Base-by-base conservation (phyloP, 108 stramenopile genomes). In the Epipyxis sp. region DNA sequence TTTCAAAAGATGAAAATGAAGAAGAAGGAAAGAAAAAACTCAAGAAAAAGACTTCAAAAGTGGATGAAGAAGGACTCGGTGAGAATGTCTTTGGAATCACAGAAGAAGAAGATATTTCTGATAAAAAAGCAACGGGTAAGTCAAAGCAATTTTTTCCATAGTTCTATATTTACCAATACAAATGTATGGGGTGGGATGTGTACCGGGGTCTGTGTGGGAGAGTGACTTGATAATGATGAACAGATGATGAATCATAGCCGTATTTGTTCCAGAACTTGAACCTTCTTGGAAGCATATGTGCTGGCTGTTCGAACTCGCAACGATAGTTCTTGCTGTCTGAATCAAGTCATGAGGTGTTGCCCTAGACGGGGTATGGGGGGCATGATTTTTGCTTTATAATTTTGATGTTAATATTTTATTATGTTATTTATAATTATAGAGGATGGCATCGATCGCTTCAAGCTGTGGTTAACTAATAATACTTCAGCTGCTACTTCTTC, bases 1-100 rank as follows among this genome's bases (percentile, higher is more conserved):
- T 77, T 42, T 57, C 71, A 16, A 82, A 83, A 65, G 81, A 84
- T 32, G 80, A 84, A 0, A 77, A 87, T 44, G 85, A 88, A 80
- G 71, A 78, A 0, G 78, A 84, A 74, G 85, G 85, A 69, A 76
- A 86, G 43, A 84, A 86, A 77, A 87, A 86, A 44, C 3, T 3
- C 46, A 83, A 87, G 44, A 82, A 82, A 44, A 80, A 80, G n/a
- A 0, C 37, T 20, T 50, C 46, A 1, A 41, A 0, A 16, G 57
- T 29, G 0, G 29, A 59, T 10, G 65, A 76, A n/a, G 81, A 59
- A 25, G 74, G 16, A 62, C 41, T 13, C 44, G 42, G 76, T 29
- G 32, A 25, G 1, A 35, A 32, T 42, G 59, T 57, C 0, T 39
- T 77, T 44, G 77, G 80, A 41, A 82, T 80, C 59, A 59, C 69